Conservation (phyloP, 495 filamentous ascomycete genomes). For the Talaromyces wortmannii region DNA sequence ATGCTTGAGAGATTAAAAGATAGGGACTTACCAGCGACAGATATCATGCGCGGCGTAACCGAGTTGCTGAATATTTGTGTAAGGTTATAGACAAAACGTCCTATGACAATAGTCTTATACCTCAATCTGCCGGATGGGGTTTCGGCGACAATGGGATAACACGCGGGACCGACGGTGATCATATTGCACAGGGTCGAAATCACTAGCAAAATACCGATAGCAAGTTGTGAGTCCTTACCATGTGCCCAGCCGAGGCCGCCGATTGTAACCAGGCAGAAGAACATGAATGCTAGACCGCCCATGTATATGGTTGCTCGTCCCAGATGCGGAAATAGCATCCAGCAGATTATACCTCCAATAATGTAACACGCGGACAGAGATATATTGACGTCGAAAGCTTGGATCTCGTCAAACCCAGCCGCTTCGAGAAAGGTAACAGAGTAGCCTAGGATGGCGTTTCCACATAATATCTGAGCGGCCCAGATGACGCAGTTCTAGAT, state of each 20-base stretch:
- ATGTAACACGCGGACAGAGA: conserved; percentile 58
- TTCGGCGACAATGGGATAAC: conserved; percentile 60
- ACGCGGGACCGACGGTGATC: conserved; percentile 56
- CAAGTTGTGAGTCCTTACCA: conserved; percentile 19
- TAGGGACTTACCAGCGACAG: conserved; percentile 34
- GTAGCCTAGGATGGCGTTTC: conserved; percentile 60
- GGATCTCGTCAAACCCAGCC: conserved; percentile 46
- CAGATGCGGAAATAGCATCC: conserved; percentile 51
- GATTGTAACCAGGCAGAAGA: conserved; percentile 50
- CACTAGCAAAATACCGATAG: conserved; percentile 18
- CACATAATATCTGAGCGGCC: conserved; percentile 61
- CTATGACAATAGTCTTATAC: conserved; percentile 55
- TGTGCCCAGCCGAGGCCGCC: conserved; percentile 53
- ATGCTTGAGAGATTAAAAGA: not conserved
- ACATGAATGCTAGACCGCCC: conserved; percentile 49
- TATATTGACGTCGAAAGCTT: conserved; percentile 52
- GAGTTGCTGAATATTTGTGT: conserved; percentile 50
- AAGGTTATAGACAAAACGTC: conserved; percentile 55
- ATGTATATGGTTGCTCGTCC: conserved; percentile 57
- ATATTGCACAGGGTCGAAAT: conserved; percentile 44
- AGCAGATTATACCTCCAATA: conserved; percentile 55
- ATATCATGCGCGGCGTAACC: conserved; percentile 56
- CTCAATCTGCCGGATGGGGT: conserved; percentile 53
- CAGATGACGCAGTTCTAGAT: conserved; percentile 44
- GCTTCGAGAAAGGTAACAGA: conserved; percentile 58